Base-by-base conservation (phyloP, 208 protist species). In the Acanthamoeba healyi region DNA sequence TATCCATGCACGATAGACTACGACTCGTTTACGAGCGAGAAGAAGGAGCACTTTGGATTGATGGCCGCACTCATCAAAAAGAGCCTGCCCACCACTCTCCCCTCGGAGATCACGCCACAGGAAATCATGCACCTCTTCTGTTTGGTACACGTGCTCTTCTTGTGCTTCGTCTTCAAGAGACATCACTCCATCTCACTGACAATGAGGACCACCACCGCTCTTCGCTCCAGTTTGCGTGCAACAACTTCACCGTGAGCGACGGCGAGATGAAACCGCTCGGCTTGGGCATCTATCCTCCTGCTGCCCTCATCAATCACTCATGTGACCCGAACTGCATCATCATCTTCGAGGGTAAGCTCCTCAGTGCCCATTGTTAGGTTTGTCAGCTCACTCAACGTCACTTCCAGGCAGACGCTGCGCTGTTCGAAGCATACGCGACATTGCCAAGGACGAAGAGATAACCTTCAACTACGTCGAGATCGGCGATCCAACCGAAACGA, bases 221-320 rank as follows among this genome's bases (percentile, higher is more conserved):
- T n/a, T n/a, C 24, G 32, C 26, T 79, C 15, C 88, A 94, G 92
- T 67, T 94, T 36, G 61, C 74, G 42, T 92, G 74, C 77, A 94
- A 94, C 67, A 67, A 58, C 22, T 94, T 94, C 40, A 94, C 74
- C 0, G 79, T 94, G 3, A 92, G 74, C 74, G 46, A 87, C 44
- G 92, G 46, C 0, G 92, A 94, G n/a, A 1, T 94, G 63, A 72
- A 89, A 32, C 61, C 92, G 24, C 29, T 94, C 38, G 92, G 92
- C 32, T 9, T 94, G 26, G 92, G 92, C 49, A 36, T 94, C 42
- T 94, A 94, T n/a, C 92, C 92, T 22, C 86, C 40, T n/a, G 92
- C 92, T 22, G 92, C 92, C n/a, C 56, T 94, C 19, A 94, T 94
- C 51, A 94, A 94, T 29, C 92, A 94, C 74, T 94, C 92, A 2